Percentiles rank a stretch among this genome's conserved stretches.
Evolutionary conservation across 805 yeast genomes (phyloP).

Genomic region (Pichia ethanolica): DNA sequence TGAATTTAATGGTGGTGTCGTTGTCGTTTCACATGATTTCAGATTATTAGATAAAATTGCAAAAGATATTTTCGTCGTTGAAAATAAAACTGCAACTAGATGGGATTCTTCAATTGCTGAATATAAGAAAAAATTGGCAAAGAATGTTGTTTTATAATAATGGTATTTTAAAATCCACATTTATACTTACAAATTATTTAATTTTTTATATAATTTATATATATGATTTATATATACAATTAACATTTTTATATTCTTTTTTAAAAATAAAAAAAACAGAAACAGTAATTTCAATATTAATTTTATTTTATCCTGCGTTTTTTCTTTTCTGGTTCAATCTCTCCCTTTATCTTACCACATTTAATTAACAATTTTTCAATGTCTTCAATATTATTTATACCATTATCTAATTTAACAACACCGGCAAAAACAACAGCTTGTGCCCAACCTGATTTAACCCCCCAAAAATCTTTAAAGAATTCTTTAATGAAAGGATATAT

Average conservation of each 20-base stretch:
- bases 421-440: constrained; percentile 88
- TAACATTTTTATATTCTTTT: neutral
- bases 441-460: constrained; percentile 96
- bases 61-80: constrained; percentile 93
- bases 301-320: neutral
- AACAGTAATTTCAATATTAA: too few relatives aligned
- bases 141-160: constrained; percentile 66
- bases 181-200: too few relatives aligned
- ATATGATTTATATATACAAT: neutral
- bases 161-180: neutral
- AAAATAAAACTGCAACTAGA: constrained; percentile 89
- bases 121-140: constrained; percentile 92
- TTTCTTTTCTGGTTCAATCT: neutral
- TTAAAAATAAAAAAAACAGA: too few relatives aligned
- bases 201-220: too few relatives aligned
- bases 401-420: constrained; percentile 64
- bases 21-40: constrained; percentile 98
- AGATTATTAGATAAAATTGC: constrained; percentile 95
- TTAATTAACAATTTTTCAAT: constrained; percentile 2
- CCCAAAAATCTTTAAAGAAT: constrained; percentile 63
- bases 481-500: constrained; percentile 23
- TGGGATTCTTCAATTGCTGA: constrained; percentile 91
- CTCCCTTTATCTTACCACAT: neutral
- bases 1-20: constrained; percentile 94
- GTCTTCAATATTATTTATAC: constrained; percentile 35